Evolutionary conservation across 345 rosid species (phyloP), one percentile per base, ranked within the genome.

Genomic region (Bretschneidera sinensis): DNA sequence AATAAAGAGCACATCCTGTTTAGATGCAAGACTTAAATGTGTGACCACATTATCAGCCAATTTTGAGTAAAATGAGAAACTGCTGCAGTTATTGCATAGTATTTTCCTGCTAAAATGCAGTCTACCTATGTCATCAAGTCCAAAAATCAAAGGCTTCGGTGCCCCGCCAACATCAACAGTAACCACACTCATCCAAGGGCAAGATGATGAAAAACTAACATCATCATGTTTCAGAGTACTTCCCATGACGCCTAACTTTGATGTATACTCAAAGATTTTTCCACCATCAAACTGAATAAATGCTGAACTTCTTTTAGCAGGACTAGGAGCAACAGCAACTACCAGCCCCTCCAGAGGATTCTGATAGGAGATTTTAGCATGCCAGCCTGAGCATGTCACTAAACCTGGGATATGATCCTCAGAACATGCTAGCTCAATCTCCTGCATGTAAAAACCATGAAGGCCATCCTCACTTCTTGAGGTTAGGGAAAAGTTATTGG

Each of bases 231-330:
- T 72, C 28, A 53, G 55, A 70, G 72, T 68, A 56, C 75, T 71
- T 78, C 83, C 81, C 47, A 35, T 59, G 55, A 78, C 43, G 48
- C 87, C 91, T 24, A 71, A 52, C 57, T 72, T 77, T 51, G 89
- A 75, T 17, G 77, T 54, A 66, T 88, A 88, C 63, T 77, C 81
- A 39, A 60, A 54, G 54, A 86, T 63, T 63, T 75, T 81, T 61
- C 99, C 99, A 67, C 90, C 91, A 61, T 81, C 84, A 79, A 84
- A 83, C 79, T 94, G 97, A 63, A 90, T 72, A 76, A 84, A 81
- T 63, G 96, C 87, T 17, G 97, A 85, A 63, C 54, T 66, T 48
- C 39, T 76, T 76, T 78, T 81, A 57, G 76, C 74, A 75, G 90
- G 90, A 73, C 82, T 80, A 43, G 85, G 71, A 66, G 81, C 73